Evolutionary conservation across 2,329 filamentous ascomycete species (phyloP).

Genomic region (Fusarium zealandicum): DNA sequence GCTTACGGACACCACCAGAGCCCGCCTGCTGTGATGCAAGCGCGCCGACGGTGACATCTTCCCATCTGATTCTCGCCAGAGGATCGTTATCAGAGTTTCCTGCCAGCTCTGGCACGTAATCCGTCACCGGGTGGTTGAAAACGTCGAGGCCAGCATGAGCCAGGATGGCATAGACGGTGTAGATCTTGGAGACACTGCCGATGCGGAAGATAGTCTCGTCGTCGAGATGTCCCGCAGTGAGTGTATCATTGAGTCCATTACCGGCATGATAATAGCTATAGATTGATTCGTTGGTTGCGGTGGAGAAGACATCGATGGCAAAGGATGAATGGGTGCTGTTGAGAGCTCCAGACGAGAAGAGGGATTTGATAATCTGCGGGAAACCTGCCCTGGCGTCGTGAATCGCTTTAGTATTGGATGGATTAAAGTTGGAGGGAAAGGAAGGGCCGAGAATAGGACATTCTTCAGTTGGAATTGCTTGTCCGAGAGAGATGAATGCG

Average conservation of each 20-base stretch:
- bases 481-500: neutral
- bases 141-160: conserved; percentile 27
- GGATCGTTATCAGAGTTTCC: conserved; percentile 4
- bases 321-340: conserved; percentile 4
- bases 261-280: conserved; percentile 26
- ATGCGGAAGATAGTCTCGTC: conserved; percentile 38
- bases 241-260: neutral
- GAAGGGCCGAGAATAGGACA: neutral
- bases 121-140: conserved; percentile 39
- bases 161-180: conserved; percentile 41
- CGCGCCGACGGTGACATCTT: conserved; percentile 33
- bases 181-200: conserved; percentile 41
- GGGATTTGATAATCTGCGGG: neutral
- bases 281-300: conserved; percentile 26
- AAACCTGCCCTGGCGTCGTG: neutral
- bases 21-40: conserved; percentile 34
- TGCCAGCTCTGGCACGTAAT: conserved; percentile 39
- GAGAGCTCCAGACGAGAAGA: neutral
- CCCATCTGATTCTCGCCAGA: conserved; percentile 22
- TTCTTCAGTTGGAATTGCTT: neutral
- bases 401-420: neutral
- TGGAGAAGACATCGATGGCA: conserved; percentile 29
- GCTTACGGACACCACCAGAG: conserved; percentile 12
- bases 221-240: conserved; percentile 22
- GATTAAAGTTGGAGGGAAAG: neutral